Conservation (phyloP, 495 filamentous ascomycete genomes). For the Sphaerosporella brunnea region DNA sequence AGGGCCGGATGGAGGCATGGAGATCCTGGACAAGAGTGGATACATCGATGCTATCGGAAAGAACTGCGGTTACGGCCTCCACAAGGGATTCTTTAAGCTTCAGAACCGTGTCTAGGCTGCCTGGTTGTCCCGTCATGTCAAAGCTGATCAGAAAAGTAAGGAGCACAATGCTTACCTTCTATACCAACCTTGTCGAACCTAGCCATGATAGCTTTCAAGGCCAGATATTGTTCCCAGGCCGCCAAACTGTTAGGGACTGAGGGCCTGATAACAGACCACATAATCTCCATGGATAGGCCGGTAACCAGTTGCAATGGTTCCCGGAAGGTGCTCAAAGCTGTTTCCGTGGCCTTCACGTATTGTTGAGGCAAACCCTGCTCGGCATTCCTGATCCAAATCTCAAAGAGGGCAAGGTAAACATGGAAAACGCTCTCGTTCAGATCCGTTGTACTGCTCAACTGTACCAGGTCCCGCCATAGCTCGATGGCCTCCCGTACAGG, state of each 20-base stretch:
- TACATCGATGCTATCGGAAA: conserved; percentile 31
- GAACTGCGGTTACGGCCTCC: conserved; percentile 33
- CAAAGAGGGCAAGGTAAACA: conserved; percentile 31
- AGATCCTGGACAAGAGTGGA: conserved; percentile 10
- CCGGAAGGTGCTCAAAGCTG: conserved; percentile 33
- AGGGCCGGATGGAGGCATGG: not conserved
- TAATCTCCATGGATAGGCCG: conserved; percentile 64
- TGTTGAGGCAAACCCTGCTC: conserved; percentile 19
- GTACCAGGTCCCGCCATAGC: conserved; percentile 25
- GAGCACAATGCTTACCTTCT: conserved; percentile 31
- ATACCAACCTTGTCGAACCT: conserved; percentile 48
- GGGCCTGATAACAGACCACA: conserved; percentile 62
- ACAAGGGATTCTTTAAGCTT: conserved; percentile 34
- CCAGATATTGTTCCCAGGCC: conserved; percentile 35
- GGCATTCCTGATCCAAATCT: conserved; percentile 15
- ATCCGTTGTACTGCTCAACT: conserved; percentile 10
- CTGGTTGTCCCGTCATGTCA: too few relatives aligned
- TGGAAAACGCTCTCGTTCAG: conserved; percentile 40
- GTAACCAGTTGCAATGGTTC: conserved; percentile 41
- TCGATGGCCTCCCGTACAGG: conserved; percentile 12
- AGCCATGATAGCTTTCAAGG: conserved; percentile 50
- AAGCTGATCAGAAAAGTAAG: not conserved
- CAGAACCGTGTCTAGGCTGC: conserved; percentile 13
- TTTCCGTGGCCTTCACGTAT: conserved; percentile 28
- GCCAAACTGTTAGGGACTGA: conserved; percentile 37